Evolutionary conservation across 2,329 filamentous ascomycete genomes (phyloP).

Genomic region (Aspergillus clavatus): DNA sequence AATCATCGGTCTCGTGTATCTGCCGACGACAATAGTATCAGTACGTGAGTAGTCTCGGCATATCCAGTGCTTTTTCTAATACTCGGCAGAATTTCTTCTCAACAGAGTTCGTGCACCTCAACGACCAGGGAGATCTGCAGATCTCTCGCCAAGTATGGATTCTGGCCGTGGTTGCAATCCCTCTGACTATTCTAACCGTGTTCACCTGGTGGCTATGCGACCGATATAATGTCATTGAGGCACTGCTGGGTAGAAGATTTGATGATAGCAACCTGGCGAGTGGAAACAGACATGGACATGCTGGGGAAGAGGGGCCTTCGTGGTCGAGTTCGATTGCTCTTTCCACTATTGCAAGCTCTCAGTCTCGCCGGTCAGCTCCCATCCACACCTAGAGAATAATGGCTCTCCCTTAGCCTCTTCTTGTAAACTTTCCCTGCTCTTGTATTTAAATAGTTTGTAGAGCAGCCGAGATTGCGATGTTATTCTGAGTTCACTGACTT

Average conservation of each 20-base stretch:
- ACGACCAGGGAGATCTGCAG: constrained; percentile 6
- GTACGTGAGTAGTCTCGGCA: constrained; percentile 1
- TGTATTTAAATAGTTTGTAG: not conserved
- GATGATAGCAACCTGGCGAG: not conserved
- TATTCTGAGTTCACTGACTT: not conserved
- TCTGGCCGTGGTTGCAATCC: constrained; percentile 7
- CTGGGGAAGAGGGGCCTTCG: not conserved
- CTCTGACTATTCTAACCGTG: constrained; percentile 8
- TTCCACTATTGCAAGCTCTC: not conserved
- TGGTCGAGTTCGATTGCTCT: not conserved
- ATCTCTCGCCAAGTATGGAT: constrained; percentile 11
- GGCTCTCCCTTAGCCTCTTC: not conserved
- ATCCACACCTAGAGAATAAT: not conserved
- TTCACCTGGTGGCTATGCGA: constrained; percentile 8
- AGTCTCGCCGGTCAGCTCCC: not conserved
- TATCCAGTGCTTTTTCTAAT: not conserved
- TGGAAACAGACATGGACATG: not conserved
- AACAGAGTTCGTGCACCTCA: constrained; percentile 10
- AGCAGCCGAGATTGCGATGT: too few relatives aligned
- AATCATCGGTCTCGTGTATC: constrained; percentile 9
- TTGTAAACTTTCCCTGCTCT: not conserved
- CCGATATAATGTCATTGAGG: constrained; percentile 1
- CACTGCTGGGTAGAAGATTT: not conserved
- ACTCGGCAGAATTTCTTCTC: constrained; percentile 11
- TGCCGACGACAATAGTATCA: constrained; percentile 11